A percentile compares a stretch with the other conserved stretches of the same genome.
Evolutionary conservation across 306 rosid species (phyloP).

Genomic region (Gillenia trifoliata): DNA sequence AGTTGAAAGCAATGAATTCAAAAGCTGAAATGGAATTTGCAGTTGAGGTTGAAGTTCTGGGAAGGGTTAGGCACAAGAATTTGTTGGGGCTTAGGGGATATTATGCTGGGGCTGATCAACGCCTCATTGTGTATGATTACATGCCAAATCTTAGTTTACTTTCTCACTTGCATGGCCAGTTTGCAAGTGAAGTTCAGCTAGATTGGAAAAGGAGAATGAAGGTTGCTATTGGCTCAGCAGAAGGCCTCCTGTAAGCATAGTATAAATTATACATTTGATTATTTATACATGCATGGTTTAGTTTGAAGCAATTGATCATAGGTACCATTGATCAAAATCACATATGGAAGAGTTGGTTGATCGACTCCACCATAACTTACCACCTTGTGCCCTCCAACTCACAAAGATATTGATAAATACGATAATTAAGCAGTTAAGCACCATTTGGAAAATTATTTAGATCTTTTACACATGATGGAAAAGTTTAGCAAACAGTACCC

Average conservation of each 20-base stretch:
- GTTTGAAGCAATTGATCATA: not conserved
- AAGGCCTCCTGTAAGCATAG: slow-evolving; percentile 69
- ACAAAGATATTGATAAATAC: too few species aligned
- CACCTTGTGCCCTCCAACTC: not conserved
- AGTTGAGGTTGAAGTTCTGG: slow-evolving; percentile 91
- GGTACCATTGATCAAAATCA: not conserved
- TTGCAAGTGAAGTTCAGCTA: slow-evolving; percentile 47
- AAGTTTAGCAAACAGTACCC: too few species aligned
- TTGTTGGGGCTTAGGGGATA: slow-evolving; percentile 77
- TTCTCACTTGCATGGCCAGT: slow-evolving; percentile 89
- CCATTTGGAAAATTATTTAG: not conserved
- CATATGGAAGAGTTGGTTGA: not conserved
- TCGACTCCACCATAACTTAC: not conserved
- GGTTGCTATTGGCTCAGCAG: slow-evolving; percentile 77
- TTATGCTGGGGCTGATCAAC: slow-evolving; percentile 69
- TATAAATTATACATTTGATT: not conserved
- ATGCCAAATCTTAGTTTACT: slow-evolving; percentile 89
- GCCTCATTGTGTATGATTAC: slow-evolving; percentile 88
- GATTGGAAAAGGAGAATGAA: slow-evolving; percentile 74
- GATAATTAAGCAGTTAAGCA: not conserved
- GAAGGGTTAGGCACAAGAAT: slow-evolving; percentile 85
- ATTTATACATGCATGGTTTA: not conserved
- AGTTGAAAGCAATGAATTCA: slow-evolving; percentile 78
- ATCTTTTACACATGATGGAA: too few species aligned
- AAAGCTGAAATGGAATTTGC: slow-evolving; percentile 97